A percentile compares a stretch with the other conserved stretches of the same genome.
phyloP scores from a whole-genome alignment of 768 basidiomycete species.

The Boletus insuetus region DNA sequence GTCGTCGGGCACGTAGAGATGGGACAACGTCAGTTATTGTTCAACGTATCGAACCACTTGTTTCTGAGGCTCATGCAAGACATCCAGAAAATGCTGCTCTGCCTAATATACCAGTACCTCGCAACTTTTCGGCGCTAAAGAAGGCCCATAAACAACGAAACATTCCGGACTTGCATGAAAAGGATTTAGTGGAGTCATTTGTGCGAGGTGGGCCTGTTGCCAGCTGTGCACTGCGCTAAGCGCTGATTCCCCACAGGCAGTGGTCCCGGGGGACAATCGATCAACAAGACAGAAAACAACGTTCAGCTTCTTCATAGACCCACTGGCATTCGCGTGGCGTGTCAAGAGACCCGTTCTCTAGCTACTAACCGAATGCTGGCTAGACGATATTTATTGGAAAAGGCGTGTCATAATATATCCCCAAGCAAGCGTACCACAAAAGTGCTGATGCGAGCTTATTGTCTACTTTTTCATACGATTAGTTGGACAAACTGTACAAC shows the following conservation, averaged over 20 bases:
- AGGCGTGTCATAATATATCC: constrained; percentile 50
- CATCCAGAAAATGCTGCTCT: constrained; percentile 33
- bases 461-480: constrained; percentile 4
- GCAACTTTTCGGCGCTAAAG: constrained; percentile 69
- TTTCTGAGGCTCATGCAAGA: constrained; percentile 27
- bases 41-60: constrained; percentile 28
- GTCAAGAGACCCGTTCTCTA: constrained; percentile 87
- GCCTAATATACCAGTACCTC: constrained; percentile 28
- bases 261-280: constrained; percentile 94
- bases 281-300: constrained; percentile 92
- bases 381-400: constrained; percentile 68
- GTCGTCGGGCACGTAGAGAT: constrained; percentile 44
- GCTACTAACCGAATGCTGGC: constrained; percentile 77
- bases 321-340: constrained; percentile 80
- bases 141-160: constrained; percentile 61
- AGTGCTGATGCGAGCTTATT: constrained; percentile 18
- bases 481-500: constrained; percentile 73
- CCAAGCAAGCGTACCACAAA: constrained; percentile 3
- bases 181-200: constrained; percentile 84
- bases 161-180: constrained; percentile 68
- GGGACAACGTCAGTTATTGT: constrained; percentile 26
- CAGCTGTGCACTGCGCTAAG: background rate
- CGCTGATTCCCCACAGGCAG: constrained; percentile 52
- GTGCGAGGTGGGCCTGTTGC: constrained; percentile 63
- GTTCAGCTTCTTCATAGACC: constrained; percentile 89